These are phyloP conservation scores for Waltiozyma sp. DNA, from an alignment of 1,139 yeast genomes.

Conservation along the genomic window DNA sequence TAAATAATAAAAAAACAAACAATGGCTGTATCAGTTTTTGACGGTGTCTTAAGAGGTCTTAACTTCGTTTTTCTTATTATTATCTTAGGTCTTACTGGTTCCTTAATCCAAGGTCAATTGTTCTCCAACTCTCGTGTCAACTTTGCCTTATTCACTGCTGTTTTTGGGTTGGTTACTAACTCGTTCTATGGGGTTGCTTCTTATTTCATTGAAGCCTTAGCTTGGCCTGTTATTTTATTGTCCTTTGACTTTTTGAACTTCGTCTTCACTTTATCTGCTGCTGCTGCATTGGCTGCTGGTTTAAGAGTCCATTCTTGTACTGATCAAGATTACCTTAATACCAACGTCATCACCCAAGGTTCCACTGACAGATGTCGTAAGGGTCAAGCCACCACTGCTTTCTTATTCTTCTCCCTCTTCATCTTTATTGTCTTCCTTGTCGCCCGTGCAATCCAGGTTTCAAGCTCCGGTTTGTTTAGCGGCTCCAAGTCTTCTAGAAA, in stretches of 20 bases:
- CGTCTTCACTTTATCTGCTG: conserved; percentile 90
- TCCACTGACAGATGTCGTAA: conserved; percentile 79
- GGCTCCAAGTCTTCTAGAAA: conserved; percentile 41
- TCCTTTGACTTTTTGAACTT: conserved; percentile 75
- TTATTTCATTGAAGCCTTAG: conserved; percentile 64
- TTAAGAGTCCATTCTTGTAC: conserved; percentile 78
- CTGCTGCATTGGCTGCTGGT: conserved; percentile 87
- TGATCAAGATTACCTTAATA: conserved; percentile 50
- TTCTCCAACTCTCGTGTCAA: conserved; percentile 71
- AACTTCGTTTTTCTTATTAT: conserved; percentile 70
- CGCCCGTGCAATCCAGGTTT: conserved; percentile 46
- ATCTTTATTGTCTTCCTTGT: conserved; percentile 59
- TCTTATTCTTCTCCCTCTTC: conserved; percentile 79
- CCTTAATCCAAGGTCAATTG: conserved; percentile 62
- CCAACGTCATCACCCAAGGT: conserved; percentile 67
- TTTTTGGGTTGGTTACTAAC: conserved; percentile 74
- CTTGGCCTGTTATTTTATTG: conserved; percentile 76
- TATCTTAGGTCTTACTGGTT: conserved; percentile 76
- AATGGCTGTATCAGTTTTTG: conserved; percentile 1
- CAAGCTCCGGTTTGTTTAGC: conserved; percentile 71
- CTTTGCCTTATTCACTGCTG: conserved; percentile 77
- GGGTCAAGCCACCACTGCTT: conserved; percentile 86
- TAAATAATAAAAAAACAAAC: too few relatives aligned
- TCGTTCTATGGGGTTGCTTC: conserved; percentile 73
- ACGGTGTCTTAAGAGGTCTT: conserved; percentile 22